Evolutionary conservation across 805 yeast genomes (phyloP).

Genomic region (Candida krabiensis): DNA sequence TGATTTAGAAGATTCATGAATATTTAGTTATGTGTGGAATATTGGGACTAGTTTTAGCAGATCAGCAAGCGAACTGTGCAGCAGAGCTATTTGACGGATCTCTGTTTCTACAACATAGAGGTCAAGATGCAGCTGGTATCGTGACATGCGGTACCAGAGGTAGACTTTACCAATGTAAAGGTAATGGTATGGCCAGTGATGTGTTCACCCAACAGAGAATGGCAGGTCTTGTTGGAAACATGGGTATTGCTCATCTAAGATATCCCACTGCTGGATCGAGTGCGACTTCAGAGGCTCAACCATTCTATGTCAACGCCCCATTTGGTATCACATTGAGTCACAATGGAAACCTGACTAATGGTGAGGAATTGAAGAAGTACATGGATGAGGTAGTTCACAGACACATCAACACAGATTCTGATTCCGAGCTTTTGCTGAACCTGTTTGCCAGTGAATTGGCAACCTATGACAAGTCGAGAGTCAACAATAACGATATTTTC

Average conservation of each 20-base stretch:
- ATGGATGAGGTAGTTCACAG: slow-evolving; percentile 94
- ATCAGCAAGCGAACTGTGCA: slow-evolving; percentile 71
- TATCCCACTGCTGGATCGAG: slow-evolving; percentile 98
- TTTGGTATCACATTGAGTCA: slow-evolving; percentile 90
- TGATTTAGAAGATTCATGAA: too few relatives aligned
- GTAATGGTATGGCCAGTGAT: slow-evolving; percentile 98
- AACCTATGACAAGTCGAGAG: slow-evolving; percentile 88
- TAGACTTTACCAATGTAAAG: slow-evolving; percentile 94
- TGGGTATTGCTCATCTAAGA: slow-evolving; percentile 94
- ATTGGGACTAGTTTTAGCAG: slow-evolving; percentile 81
- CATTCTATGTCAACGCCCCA: slow-evolving; percentile 96
- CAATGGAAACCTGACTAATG: slow-evolving; percentile 93
- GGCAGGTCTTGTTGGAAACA: slow-evolving; percentile 79
- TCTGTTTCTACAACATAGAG: slow-evolving; percentile 91
- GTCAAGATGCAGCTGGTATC: slow-evolving; percentile 99
- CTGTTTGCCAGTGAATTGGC: slow-evolving; percentile 91
- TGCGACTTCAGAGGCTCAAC: slow-evolving; percentile 97
- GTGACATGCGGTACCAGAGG: slow-evolving; percentile 95
- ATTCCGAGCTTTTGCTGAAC: slow-evolving; percentile 86
- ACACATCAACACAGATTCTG: slow-evolving; percentile 96
- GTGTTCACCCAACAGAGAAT: slow-evolving; percentile 87
- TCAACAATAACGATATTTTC: slow-evolving; percentile 86
- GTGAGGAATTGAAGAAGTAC: slow-evolving; percentile 69
- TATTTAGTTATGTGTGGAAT: slow-evolving; percentile 99
- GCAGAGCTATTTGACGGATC: slow-evolving; percentile 92